Evolutionary conservation across 2,329 filamentous ascomycete species (phyloP).

Genomic region (Microdochium bolleyi): DNA sequence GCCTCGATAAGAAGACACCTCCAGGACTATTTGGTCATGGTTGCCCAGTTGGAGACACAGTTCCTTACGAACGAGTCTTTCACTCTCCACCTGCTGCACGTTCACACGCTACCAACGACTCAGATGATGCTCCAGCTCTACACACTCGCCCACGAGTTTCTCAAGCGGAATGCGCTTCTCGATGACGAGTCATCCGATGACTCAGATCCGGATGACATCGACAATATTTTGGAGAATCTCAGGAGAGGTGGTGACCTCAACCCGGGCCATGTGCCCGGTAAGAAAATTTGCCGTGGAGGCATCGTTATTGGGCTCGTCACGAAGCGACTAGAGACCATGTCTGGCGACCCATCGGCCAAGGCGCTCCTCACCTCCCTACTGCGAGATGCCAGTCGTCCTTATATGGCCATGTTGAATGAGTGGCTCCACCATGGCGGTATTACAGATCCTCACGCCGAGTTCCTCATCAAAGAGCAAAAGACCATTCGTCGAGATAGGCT

Average conservation of each 20-base stretch:
- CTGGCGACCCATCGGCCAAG: constrained; percentile 83
- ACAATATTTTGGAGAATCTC: constrained; percentile 86
- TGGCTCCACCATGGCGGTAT: constrained; percentile 97
- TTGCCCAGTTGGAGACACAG: constrained; percentile 90
- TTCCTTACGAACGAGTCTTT: constrained; percentile 83
- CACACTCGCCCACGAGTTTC: constrained; percentile 74
- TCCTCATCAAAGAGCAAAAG: constrained; percentile 90
- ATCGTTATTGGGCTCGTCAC: constrained; percentile 86
- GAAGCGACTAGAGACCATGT: constrained; percentile 77
- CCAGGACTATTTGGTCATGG: constrained; percentile 87
- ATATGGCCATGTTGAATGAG: constrained; percentile 97
- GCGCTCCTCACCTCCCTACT: constrained; percentile 74
- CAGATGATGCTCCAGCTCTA: constrained; percentile 92
- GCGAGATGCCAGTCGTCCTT: constrained; percentile 82
- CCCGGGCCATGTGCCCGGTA: constrained; percentile 69
- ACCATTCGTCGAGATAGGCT: constrained; percentile 86
- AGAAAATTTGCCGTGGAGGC: constrained; percentile 95
- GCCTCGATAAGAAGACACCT: constrained; percentile 87
- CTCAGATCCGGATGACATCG: constrained; percentile 73
- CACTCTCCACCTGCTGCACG: constrained; percentile 85
- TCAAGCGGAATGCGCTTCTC: constrained; percentile 80
- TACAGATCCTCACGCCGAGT: constrained; percentile 87
- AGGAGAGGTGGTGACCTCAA: constrained; percentile 78
- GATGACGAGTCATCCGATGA: constrained; percentile 71
- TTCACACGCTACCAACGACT: constrained; percentile 82